Base-by-base conservation (phyloP, 768 basidiomycete species). In the Filobasidium floriforme region DNA sequence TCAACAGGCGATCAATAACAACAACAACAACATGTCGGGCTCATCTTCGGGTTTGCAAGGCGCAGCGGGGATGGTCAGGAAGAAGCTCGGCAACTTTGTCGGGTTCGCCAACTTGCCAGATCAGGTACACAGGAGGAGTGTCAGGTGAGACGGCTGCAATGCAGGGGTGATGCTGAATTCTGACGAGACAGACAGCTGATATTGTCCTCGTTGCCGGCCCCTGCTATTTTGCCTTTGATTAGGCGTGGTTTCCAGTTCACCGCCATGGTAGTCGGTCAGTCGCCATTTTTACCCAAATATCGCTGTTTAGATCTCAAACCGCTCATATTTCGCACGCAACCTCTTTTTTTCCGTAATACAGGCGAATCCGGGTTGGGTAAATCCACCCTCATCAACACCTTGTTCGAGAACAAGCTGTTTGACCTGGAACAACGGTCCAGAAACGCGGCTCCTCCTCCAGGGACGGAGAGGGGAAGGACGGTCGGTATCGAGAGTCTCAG, bases 401-500 rank as follows among this genome's bases (percentile, higher is more conserved):
- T 98, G 71, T 99, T 99, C 82, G 90, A 92, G 24, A 98, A 94
- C 62, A 94, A 98, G 83, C 84, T 99, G 63, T 94, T 91, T 10
- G 84, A 88, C 7, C 77, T 88, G 59, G 44, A 49, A 32, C 54
- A 57, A 24, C 54, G 54, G 29, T 14, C 54, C 15, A 57, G 37
- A 28, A 46, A 68, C 28, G 57, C 86, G 88, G 72, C 85, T 89
- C 60, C 82, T 87, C 85, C 88, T 41, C 96, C 93, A 43, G 86
- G 90, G 55, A 85, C 87, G 32, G 96, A 98, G 76, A 83, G 86
- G 62, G 85, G 92, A 24, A 89, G 89, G 82, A 98, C 96, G 0
- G 96, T 98, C 72, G 87, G 92, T 65, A 97, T 99, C 77, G 92
- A 98, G 83, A 94, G 91, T 80, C 98, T 97, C 76, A 92, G 89